Conservation (phyloP, 768 basidiomycete genomes). For the Royoungia palumana region DNA sequence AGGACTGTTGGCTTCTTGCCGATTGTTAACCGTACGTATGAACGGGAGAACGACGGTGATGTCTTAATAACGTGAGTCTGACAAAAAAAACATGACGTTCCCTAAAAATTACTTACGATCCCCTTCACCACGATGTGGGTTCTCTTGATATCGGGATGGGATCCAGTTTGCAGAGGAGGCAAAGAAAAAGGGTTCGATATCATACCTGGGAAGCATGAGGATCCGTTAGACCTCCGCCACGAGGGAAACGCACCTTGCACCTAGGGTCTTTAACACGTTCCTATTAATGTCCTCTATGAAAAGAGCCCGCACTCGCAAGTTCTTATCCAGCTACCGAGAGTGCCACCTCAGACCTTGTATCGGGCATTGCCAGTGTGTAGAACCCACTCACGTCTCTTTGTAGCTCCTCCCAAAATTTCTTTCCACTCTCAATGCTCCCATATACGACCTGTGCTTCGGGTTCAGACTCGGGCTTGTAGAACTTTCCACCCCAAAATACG, state of each 20-base stretch:
- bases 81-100: background rate
- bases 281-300: constrained; percentile 37
- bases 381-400: constrained; percentile 20
- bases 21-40: constrained; percentile 38
- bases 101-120: constrained; percentile 35
- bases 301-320: constrained; percentile 31
- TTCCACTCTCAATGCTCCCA: constrained; percentile 7
- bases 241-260: constrained; percentile 30
- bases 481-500: constrained; percentile 11
- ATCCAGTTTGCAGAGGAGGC: constrained; percentile 43
- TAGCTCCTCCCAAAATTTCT: constrained; percentile 30
- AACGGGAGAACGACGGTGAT: constrained; percentile 44
- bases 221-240: background rate
- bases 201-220: constrained; percentile 30
- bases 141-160: constrained; percentile 42
- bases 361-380: too few species aligned
- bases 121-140: constrained; percentile 20
- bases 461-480: constrained; percentile 11
- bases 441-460: constrained; percentile 5
- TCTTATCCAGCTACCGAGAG: constrained; percentile 16
- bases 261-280: constrained; percentile 35
- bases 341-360: background rate
- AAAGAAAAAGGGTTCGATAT: constrained; percentile 45
- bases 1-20: constrained; percentile 5
- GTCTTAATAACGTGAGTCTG: constrained; percentile 26